Conservation (phyloP, 345 rosid species). For the Rhodamnia argentea region DNA sequence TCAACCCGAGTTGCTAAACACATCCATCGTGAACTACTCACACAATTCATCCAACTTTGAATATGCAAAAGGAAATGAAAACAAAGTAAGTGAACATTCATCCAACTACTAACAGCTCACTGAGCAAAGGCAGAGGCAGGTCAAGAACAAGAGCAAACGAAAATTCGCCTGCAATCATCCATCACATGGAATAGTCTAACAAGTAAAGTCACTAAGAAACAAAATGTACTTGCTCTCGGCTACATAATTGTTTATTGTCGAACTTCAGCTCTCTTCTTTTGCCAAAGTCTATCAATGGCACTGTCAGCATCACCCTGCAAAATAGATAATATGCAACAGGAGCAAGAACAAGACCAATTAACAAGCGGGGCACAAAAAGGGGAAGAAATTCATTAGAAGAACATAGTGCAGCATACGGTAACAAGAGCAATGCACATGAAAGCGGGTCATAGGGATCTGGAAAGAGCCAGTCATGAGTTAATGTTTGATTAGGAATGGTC, state of each 20-base stretch:
- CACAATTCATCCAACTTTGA: background rate
- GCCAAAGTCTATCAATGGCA: conserved; percentile 54
- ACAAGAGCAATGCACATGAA: background rate
- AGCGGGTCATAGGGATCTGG: background rate
- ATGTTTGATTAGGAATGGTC: background rate
- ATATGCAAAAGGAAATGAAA: background rate
- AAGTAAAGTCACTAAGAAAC: background rate
- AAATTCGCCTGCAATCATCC: background rate
- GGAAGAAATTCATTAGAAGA: background rate
- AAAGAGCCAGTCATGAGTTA: background rate
- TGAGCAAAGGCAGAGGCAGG: background rate
- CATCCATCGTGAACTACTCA: background rate
- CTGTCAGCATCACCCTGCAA: conserved; percentile 53
- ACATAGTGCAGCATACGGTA: background rate
- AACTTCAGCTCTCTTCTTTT: conserved; percentile 36
- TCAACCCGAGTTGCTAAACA: background rate
- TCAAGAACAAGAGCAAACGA: background rate
- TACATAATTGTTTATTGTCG: conserved; percentile 7
- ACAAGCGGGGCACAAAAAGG: background rate
- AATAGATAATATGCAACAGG: background rate
- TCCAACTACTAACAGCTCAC: background rate
- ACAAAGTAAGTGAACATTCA: no score
- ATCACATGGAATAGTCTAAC: no score
- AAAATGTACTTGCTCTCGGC: background rate
- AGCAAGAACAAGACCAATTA: background rate